Conservation (phyloP, 176 grass and related monocot genomes). For the Thalia dealbata region DNA sequence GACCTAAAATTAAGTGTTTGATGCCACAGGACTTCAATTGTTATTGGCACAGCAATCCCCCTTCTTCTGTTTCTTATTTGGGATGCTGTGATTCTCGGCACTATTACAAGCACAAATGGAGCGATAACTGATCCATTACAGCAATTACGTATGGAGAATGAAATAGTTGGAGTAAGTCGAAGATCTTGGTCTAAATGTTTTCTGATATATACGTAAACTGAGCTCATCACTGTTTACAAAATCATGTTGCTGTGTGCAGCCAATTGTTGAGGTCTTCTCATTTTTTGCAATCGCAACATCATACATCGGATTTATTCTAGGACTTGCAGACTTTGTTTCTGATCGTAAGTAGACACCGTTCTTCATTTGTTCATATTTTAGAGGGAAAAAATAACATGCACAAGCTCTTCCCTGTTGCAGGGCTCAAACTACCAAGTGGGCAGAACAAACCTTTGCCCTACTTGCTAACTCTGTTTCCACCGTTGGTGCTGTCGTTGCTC, state of each 20-base stretch:
- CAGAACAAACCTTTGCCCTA: slow-evolving; percentile 64
- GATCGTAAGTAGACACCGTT: slow-evolving; percentile 60
- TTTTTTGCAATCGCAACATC: slow-evolving; percentile 95
- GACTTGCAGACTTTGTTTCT: slow-evolving; percentile 76
- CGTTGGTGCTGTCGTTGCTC: slow-evolving; percentile 60
- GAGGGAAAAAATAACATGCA: neutral
- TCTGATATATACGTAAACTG: neutral
- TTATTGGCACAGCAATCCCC: slow-evolving; percentile 75
- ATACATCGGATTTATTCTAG: slow-evolving; percentile 92
- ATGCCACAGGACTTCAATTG: slow-evolving; percentile 50
- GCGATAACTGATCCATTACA: slow-evolving; percentile 46
- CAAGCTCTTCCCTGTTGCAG: slow-evolving; percentile 25
- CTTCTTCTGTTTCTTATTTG: slow-evolving; percentile 78
- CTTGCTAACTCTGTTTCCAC: slow-evolving; percentile 67
- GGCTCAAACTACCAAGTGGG: slow-evolving; percentile 79
- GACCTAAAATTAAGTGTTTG: neutral
- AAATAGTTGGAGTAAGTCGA: slow-evolving; percentile 61
- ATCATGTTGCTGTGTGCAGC: slow-evolving; percentile 50
- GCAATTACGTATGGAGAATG: slow-evolving; percentile 62
- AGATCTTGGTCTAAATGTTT: neutral
- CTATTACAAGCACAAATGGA: slow-evolving; percentile 34
- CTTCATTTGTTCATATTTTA: neutral
- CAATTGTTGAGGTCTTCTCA: slow-evolving; percentile 78
- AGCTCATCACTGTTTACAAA: neutral
- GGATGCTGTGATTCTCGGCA: slow-evolving; percentile 89